These are phyloP conservation scores for Rhizopogon sp. DNA, from an alignment of 768 basidiomycete genomes.

Conservation along the genomic window DNA sequence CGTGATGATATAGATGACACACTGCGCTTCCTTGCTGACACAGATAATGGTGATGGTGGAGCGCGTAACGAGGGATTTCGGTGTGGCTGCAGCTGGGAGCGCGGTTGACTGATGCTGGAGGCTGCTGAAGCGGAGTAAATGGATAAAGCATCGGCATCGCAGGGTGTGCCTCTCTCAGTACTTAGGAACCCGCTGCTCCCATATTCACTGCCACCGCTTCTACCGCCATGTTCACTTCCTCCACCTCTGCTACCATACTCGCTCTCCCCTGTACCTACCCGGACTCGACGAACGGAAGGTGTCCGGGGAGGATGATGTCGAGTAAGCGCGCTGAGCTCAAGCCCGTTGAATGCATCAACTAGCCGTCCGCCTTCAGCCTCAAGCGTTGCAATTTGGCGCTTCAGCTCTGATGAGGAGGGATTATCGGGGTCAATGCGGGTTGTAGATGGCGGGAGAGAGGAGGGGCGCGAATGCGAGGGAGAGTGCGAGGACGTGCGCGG, in stretches of 20 bases:
- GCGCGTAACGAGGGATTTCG: slow-evolving; percentile 29
- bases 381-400: slow-evolving; percentile 63
- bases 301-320: slow-evolving; percentile 26
- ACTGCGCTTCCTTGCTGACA: slow-evolving; percentile 51
- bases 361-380: slow-evolving; percentile 68
- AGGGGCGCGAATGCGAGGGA: slow-evolving; percentile 34
- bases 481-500: slow-evolving; percentile 16
- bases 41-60: slow-evolving; percentile 16
- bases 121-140: slow-evolving; percentile 48
- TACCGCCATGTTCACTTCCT: slow-evolving; percentile 9
- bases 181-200: slow-evolving; percentile 12
- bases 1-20: slow-evolving; percentile 56
- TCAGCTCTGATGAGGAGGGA: slow-evolving; percentile 54
- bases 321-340: slow-evolving; percentile 67
- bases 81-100: slow-evolving; percentile 35
- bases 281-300: slow-evolving; percentile 21
- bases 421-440: slow-evolving; percentile 50
- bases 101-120: slow-evolving; percentile 43
- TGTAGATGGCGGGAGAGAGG: slow-evolving; percentile 23
- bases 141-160: slow-evolving; percentile 48
- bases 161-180: slow-evolving; percentile 26
- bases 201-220: slow-evolving; percentile 21
- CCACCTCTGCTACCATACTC: slow-evolving; percentile 18
- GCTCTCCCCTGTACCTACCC: slow-evolving; percentile 17
- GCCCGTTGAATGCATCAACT: slow-evolving; percentile 75